phyloP scores from a whole-genome alignment of 75 land plant genomes.

The Isoetes taiwanensis region DNA sequence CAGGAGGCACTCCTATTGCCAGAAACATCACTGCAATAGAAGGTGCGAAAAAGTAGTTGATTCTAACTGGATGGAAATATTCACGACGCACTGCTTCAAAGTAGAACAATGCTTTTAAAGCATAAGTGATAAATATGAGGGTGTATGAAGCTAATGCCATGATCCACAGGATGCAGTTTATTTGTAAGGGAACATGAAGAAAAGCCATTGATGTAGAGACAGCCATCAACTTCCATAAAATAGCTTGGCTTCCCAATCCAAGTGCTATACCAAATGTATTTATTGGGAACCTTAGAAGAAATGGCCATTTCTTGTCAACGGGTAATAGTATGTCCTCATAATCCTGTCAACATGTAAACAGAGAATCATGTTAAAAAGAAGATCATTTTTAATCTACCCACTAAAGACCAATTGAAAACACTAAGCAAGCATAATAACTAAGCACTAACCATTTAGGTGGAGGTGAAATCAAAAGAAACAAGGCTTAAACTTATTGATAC shows the following conservation, averaged over 20 bases:
- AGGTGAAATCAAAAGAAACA: no score
- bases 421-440: no score
- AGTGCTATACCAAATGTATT: not conserved
- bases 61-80: not conserved
- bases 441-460: no score
- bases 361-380: no score
- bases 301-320: not conserved
- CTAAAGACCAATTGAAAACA: no score
- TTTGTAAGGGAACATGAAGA: not conserved
- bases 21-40: not conserved
- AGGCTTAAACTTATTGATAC: no score
- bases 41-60: constrained; percentile 4
- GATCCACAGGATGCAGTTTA: not conserved
- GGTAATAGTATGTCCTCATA: not conserved
- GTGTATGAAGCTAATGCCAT: not conserved
- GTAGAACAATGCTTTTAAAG: not conserved
- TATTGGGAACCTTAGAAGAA: constrained; percentile 1
- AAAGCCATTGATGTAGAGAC: not conserved
- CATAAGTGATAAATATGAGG: not conserved
- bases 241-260: not conserved
- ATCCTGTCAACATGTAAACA: not conserved
- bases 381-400: no score
- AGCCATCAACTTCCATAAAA: not conserved
- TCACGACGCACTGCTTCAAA: constrained; percentile 6
- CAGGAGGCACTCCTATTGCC: not conserved